A percentile compares a stretch with the other conserved stretches of the same genome.
Conservation (phyloP, 495 filamentous ascomycete species). For the Amorphotheca resinae region DNA sequence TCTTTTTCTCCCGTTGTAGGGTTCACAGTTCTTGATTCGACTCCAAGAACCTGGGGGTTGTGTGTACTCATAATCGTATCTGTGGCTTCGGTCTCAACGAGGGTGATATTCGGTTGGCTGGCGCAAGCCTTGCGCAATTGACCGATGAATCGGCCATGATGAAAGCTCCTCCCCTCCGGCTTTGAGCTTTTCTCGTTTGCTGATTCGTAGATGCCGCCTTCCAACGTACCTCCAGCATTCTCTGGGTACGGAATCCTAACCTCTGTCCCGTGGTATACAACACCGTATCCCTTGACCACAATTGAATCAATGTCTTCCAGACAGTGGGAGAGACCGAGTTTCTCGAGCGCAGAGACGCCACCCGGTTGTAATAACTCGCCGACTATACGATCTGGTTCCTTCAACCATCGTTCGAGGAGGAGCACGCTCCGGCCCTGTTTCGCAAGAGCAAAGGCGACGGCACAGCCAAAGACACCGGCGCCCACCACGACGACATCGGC, state of each 20-base stretch:
- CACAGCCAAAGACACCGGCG: conserved; percentile 81
- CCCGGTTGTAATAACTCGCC: conserved; percentile 93
- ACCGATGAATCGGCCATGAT: conserved; percentile 75
- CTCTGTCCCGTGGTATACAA: conserved; percentile 66
- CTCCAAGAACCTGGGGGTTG: conserved; percentile 57
- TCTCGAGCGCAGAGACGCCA: conserved; percentile 67
- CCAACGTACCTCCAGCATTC: conserved; percentile 14
- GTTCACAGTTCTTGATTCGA: conserved; percentile 50
- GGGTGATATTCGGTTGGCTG: conserved; percentile 54
- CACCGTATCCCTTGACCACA: conserved; percentile 69
- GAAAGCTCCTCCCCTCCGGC: conserved; percentile 61
- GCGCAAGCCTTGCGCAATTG: conserved; percentile 57
- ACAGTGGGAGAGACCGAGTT: conserved; percentile 68
- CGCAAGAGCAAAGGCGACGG: conserved; percentile 67
- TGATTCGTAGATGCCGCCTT: conserved; percentile 5
- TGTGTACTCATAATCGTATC: conserved; percentile 45
- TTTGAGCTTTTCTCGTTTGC: conserved; percentile 19
- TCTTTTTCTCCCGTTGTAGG: conserved; percentile 42
- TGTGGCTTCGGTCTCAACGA: conserved; percentile 61
- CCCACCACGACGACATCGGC: conserved; percentile 82
- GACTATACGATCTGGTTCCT: conserved; percentile 93
- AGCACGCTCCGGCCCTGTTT: conserved; percentile 83
- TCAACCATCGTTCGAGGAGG: conserved; percentile 77
- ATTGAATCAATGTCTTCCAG: conserved; percentile 85
- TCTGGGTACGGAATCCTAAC: conserved; percentile 67